A percentile compares a stretch with the other conserved stretches of the same genome.
Conservation (phyloP, 1,284 basidiomycete genomes). For the Ganoderma lucidum region DNA sequence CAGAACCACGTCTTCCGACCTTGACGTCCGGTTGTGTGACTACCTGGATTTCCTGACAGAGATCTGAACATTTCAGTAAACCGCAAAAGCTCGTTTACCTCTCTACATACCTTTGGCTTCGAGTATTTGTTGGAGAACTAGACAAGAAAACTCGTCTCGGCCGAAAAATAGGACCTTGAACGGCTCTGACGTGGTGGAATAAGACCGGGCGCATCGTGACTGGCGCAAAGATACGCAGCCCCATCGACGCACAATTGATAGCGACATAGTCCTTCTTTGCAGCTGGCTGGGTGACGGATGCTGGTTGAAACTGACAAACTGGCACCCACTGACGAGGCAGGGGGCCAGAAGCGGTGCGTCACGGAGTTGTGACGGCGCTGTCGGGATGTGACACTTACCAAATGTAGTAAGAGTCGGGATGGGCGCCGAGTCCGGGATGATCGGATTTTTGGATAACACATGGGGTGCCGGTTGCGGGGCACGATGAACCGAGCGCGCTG, state of each 20-base stretch:
- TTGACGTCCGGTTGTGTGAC: slow-evolving; percentile 69
- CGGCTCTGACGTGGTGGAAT: slow-evolving; percentile 15
- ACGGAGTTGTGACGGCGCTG: neutral
- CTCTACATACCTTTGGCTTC: slow-evolving; percentile 52
- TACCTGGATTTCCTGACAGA: slow-evolving; percentile 65
- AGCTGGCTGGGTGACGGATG: neutral
- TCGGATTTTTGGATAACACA: slow-evolving; percentile 10
- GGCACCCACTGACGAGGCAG: too few species aligned
- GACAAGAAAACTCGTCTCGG: slow-evolving; percentile 77
- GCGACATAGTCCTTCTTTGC: neutral
- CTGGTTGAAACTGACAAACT: neutral
- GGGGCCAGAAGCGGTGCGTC: too few species aligned
- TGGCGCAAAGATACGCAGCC: neutral
- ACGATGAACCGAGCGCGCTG: neutral
- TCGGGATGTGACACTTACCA: neutral
- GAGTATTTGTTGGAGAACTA: slow-evolving; percentile 61
- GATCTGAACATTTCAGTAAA: slow-evolving; percentile 49
- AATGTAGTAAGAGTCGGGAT: neutral
- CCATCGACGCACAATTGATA: slow-evolving; percentile 3
- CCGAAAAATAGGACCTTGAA: slow-evolving; percentile 75
- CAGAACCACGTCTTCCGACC: slow-evolving; percentile 57
- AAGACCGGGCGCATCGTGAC: neutral
- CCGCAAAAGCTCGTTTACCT: too few species aligned
- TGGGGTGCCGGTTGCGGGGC: slow-evolving; percentile 5
- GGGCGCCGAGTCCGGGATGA: neutral